Conservation (phyloP, 306 rosid species). For the Medicago ruthenica region DNA sequence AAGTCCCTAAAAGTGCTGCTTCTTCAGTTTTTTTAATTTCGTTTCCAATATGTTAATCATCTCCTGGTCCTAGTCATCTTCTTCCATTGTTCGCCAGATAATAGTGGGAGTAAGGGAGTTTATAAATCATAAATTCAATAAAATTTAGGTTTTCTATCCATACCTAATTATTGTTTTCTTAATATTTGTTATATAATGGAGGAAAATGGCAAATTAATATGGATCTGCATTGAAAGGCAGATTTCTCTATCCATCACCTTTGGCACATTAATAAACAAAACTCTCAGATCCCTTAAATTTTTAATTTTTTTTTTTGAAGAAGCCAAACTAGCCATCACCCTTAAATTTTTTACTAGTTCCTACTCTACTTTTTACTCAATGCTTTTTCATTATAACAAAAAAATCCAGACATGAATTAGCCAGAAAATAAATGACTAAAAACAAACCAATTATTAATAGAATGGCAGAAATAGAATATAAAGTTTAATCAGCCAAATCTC, state of each 20-base stretch:
- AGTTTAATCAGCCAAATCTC: constrained; percentile 18
- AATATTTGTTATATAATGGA: too few species aligned
- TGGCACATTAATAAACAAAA: too few species aligned
- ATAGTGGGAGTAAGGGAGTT: too few species aligned
- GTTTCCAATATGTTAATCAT: not conserved
- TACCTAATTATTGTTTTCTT: not conserved
- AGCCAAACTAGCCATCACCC: too few species aligned
- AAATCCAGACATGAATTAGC: not conserved
- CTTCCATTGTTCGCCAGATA: not conserved
- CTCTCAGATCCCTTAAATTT: too few species aligned
- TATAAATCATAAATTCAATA: too few species aligned
- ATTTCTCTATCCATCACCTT: too few species aligned
- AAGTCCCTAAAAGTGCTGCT: not conserved
- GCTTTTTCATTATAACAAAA: not conserved
- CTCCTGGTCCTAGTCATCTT: not conserved
- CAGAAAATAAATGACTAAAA: constrained; percentile 25
- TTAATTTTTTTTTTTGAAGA: too few species aligned
- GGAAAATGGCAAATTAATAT: too few species aligned
- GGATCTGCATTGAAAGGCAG: too few species aligned
- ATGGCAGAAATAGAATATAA: constrained; percentile 3
- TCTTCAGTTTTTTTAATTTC: not conserved
- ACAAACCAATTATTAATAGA: constrained; percentile 15
- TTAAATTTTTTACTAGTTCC: too few species aligned
- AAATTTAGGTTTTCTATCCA: not conserved
- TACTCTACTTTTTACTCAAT: not conserved